These are phyloP conservation scores for Hygrocybe punicea DNA, from an alignment of 768 basidiomycete species.

Conservation along the genomic window DNA sequence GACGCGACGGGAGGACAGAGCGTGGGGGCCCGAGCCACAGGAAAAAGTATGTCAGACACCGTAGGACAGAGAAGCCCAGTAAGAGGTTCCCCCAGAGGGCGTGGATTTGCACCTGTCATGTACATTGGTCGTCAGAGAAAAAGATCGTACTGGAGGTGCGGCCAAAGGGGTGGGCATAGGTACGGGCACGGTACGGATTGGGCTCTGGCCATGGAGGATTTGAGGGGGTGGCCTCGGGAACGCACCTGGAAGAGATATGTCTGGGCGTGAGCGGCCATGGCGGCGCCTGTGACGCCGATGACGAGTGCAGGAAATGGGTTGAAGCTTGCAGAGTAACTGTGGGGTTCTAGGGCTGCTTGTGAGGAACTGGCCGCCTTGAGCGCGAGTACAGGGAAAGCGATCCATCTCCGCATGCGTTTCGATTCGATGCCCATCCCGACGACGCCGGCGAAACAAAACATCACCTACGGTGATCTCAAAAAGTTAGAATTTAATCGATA, in stretches of 20 bases:
- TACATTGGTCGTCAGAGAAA: slow-evolving; percentile 2
- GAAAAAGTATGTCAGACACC: slow-evolving; percentile 92
- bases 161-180: neutral
- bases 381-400: slow-evolving; percentile 52
- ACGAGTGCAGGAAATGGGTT: slow-evolving; percentile 93
- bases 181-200: neutral
- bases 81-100: slow-evolving; percentile 87
- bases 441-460: slow-evolving; percentile 94
- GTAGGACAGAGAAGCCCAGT: slow-evolving; percentile 68
- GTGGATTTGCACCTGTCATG: slow-evolving; percentile 76
- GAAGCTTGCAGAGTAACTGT: slow-evolving; percentile 72
- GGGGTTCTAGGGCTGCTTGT: slow-evolving; percentile 56
- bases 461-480: slow-evolving; percentile 45
- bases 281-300: slow-evolving; percentile 89
- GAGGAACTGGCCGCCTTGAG: slow-evolving; percentile 24
- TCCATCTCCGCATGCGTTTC: slow-evolving; percentile 64
- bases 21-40: slow-evolving; percentile 82
- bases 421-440: slow-evolving; percentile 89
- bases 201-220: neutral
- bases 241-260: slow-evolving; percentile 81
- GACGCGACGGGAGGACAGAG: slow-evolving; percentile 84
- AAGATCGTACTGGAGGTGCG: neutral
- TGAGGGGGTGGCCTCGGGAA: neutral
- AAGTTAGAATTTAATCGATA: slow-evolving; percentile 1
- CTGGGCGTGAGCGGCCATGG: slow-evolving; percentile 91